Percentiles rank a stretch among this genome's conserved stretches.
These are phyloP conservation scores for Racocetra persica DNA, from an alignment of 371 early-diverging fungal genomes.

Conservation along the genomic window DNA sequence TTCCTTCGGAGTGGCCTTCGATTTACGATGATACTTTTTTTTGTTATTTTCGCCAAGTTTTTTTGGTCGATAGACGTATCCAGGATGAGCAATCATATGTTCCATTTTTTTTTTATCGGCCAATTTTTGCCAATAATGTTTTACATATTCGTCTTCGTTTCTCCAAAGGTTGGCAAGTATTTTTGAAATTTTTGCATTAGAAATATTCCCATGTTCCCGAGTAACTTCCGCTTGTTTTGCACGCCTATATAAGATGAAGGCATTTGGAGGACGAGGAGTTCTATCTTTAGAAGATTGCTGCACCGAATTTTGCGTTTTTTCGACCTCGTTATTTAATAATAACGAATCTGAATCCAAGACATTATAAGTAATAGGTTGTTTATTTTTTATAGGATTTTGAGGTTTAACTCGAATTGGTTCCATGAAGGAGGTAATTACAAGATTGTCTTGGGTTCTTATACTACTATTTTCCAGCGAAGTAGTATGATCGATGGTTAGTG, in stretches of 20 bases:
- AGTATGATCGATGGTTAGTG: constrained; percentile 33
- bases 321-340: no score
- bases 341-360: no score
- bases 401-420: constrained; percentile 23
- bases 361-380: no score
- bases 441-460: constrained; percentile 33
- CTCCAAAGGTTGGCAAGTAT: constrained; percentile 76
- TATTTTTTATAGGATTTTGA: neutral
- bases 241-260: constrained; percentile 72
- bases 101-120: constrained; percentile 64
- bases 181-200: constrained; percentile 73
- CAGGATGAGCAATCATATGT: constrained; percentile 68
- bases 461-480: constrained; percentile 39
- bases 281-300: constrained; percentile 10
- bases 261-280: constrained; percentile 67
- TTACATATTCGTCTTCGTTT: constrained; percentile 58
- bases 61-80: constrained; percentile 73
- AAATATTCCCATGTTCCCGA: constrained; percentile 59
- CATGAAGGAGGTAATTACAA: constrained; percentile 35
- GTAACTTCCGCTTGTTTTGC: constrained; percentile 70
- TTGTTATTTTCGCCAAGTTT: constrained; percentile 44
- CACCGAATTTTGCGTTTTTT: no score
- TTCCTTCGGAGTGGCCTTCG: no score
- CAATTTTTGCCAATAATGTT: constrained; percentile 56
- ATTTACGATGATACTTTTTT: neutral